These are phyloP conservation scores for Cercospora sojina DNA, from an alignment of 2,329 filamentous ascomycete genomes.

Conservation along the genomic window DNA sequence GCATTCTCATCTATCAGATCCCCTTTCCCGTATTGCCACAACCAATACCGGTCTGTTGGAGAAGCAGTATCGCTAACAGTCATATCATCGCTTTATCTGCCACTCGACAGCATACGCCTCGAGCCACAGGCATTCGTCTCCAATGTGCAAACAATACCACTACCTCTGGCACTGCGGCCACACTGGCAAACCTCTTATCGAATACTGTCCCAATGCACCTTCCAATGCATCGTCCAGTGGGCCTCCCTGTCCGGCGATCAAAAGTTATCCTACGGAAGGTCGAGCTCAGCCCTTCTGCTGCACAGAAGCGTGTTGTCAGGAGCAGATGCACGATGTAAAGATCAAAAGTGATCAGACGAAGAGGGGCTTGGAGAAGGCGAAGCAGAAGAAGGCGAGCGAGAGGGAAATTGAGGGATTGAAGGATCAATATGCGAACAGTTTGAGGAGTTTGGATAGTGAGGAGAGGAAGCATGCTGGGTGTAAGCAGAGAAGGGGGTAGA, in stretches of 20 bases:
- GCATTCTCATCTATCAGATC: not conserved
- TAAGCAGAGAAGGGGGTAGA: constrained; percentile 9
- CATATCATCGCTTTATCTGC: not conserved
- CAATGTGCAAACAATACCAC: constrained; percentile 15
- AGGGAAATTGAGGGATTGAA: constrained; percentile 5
- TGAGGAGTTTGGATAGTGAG: constrained; percentile 3
- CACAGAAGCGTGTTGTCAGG: constrained; percentile 11
- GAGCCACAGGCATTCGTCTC: not conserved
- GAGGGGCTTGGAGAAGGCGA: constrained; percentile 11
- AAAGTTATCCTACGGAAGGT: not conserved
- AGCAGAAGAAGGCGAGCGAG: not conserved
- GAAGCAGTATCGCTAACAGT: not conserved
- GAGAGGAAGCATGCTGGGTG: constrained; percentile 10
- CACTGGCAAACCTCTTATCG: constrained; percentile 3
- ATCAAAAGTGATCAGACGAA: constrained; percentile 11
- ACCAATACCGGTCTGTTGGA: not conserved
- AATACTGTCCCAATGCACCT: not conserved
- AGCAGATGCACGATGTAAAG: constrained; percentile 5
- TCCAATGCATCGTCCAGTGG: not conserved
- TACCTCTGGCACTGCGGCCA: constrained; percentile 14
- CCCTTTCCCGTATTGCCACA: not conserved
- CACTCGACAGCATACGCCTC: not conserved
- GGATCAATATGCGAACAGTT: constrained; percentile 1
- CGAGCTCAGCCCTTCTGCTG: constrained; percentile 2
- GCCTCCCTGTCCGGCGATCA: not conserved